Evolutionary conservation across 768 basidiomycete species (phyloP), one percentile per base, ranked within the genome.

Genomic region (Tremella mesenterica): DNA sequence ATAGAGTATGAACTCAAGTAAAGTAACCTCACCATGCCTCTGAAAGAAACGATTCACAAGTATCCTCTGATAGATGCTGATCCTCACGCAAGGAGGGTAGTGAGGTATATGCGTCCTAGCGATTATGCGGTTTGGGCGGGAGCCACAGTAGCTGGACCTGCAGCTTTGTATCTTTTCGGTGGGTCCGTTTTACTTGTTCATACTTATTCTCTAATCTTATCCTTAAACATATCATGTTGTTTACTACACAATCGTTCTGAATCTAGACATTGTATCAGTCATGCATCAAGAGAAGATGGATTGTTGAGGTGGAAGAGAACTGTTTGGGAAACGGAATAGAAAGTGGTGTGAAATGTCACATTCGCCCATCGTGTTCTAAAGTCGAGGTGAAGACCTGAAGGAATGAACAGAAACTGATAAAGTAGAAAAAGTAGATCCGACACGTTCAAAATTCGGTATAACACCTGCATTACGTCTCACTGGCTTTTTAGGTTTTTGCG

Each of bases 21-120:
- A 4, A n/a, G 38, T 18, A 41, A 8, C 38, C 23, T 9, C 48
- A 54, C 30, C 28, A 69, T 69, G 70, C 70, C 65, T 26, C 48
- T 65, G 56, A 70, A 73, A 61, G 53, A 68, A 50, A 56, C 64
- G 38, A 46, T 61, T 18, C 66, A 85, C 34, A 83, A 83, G 23
- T 93, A 82, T 76, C 91, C 91, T 44, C 83, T 93, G 74, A 86
- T 97, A 76, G 93, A 96, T 75, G 78, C 83, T 0, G 93, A 97
- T 78, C 93, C 93, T 9, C 86, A 95, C 77, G 83, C 83, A 13
- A 76, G 77, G 28, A 82, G 93, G 28, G 93, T 99, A 46, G 75
- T 99, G 20, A 78, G 86, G 53, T 95, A 95, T 76, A 82, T 96
- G 74, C 80, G 93, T 23, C 79, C 83, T 20, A 83, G 84, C 1